Conservation (phyloP, 1,284 basidiomycete species). For the Leccinum variabile region DNA sequence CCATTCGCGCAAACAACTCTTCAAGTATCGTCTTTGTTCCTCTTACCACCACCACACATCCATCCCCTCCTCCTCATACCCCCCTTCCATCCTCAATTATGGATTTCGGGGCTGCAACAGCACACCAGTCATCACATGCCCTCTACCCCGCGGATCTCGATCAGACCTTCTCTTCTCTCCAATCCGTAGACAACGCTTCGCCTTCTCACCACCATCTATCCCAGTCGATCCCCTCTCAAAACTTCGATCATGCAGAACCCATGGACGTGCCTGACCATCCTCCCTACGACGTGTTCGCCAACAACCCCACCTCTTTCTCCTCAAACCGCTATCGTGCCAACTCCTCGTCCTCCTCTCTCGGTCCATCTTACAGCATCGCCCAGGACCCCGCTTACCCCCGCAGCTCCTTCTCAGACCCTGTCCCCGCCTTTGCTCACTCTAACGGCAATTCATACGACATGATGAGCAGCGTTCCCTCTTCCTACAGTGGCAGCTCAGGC, state of each 20-base stretch:
- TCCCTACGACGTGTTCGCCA: constrained; percentile 62
- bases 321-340: constrained; percentile 64
- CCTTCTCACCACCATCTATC: constrained; percentile 37
- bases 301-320: constrained; percentile 47
- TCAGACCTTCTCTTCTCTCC: constrained; percentile 44
- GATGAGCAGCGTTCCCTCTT: constrained; percentile 57
- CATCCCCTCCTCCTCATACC: constrained; percentile 19
- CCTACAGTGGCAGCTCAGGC: constrained; percentile 58
- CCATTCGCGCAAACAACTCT: constrained; percentile 28
- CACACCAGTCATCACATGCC: constrained; percentile 37
- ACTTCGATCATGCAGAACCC: constrained; percentile 43
- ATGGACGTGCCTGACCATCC: constrained; percentile 51
- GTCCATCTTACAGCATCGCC: constrained; percentile 50
- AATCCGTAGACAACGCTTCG: constrained; percentile 34
- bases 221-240: constrained; percentile 38
- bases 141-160: constrained; percentile 56
- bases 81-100: constrained; percentile 35
- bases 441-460: constrained; percentile 60
- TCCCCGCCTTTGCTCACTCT: constrained; percentile 53
- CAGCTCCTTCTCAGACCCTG: constrained; percentile 55
- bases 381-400: constrained; percentile 60
- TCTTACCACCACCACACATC: constrained; percentile 16
- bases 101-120: constrained; percentile 49
- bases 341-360: constrained; percentile 62
- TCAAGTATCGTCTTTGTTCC: constrained; percentile 26